phyloP scores from a whole-genome alignment of 306 rosid species.

The Prunus armeniaca region DNA sequence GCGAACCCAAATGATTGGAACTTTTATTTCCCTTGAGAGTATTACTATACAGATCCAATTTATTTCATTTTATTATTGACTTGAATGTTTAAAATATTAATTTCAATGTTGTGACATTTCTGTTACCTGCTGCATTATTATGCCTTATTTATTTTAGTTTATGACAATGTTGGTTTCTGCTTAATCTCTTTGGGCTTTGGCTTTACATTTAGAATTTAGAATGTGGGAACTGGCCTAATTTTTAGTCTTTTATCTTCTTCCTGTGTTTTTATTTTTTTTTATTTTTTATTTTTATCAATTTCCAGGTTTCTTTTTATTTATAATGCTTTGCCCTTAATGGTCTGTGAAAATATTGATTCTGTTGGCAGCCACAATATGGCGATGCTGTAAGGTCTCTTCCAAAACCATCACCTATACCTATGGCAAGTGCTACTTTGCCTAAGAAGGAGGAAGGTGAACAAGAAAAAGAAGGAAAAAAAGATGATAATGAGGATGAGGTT shows the following conservation, averaged over 20 bases:
- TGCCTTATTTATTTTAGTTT: neutral
- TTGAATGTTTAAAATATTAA: neutral
- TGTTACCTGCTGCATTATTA: neutral
- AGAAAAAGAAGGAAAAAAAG: slow-evolving; percentile 27
- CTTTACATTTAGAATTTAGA: slow-evolving; percentile 1
- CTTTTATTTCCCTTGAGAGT: too few species aligned
- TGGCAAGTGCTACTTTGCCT: slow-evolving; percentile 29
- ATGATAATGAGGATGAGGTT: slow-evolving; percentile 58
- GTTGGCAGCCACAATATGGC: slow-evolving; percentile 59
- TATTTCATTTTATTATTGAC: neutral
- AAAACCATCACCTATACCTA: slow-evolving; percentile 58
- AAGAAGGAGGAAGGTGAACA: slow-evolving; percentile 51
- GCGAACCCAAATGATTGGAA: too few species aligned
- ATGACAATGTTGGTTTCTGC: neutral
- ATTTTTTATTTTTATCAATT: neutral
- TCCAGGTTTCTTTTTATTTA: neutral
- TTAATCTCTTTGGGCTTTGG: neutral
- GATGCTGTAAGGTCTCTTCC: slow-evolving; percentile 65
- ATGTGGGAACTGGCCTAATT: neutral
- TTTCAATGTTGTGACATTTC: neutral
- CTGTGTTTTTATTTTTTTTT: rapidly evolving
- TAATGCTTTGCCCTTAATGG: neutral
- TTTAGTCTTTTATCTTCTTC: neutral
- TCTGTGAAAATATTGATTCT: neutral
- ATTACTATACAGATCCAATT: neutral